Base-by-base conservation (phyloP, 345 rosid genomes). In the Eucalyptus tenuipes region DNA sequence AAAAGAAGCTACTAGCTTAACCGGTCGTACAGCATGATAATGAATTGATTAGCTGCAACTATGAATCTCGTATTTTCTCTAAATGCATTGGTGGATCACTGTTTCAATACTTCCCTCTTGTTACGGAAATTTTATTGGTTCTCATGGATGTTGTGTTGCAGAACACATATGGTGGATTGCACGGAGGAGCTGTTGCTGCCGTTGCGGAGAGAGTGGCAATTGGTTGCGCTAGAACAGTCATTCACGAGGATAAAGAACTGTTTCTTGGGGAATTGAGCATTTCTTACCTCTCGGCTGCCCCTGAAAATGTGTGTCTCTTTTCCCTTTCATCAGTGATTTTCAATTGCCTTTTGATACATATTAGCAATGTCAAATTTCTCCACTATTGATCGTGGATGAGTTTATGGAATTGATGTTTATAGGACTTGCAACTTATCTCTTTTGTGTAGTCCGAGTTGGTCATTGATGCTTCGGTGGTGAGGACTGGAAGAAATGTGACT, bases 151-250 rank as follows among this genome's bases (percentile, higher is more conserved):
- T 29, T 87, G 61, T 49, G 33, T 24, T 88, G 88, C 89, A 96
- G 97, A 95, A 96, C 88, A 71, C 10, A 50, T 95, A 42, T 75
- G 92, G 89, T 57, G 95, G 94, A 75, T 64, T 95, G 79, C 97
- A 95, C 85, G 99, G 99, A 71, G 99, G 97, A 79, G 92, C 94
- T 7, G 92, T 95, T 4, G 98, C 95, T 53, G 94, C 99, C 27
- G 71, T 96, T 45, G 92, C 96, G 4, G 97, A 97, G 92, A 94
- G 97, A 90, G 89, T 96, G 84, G 88, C 97, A 8, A 89, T 93
- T 87, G 98, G 94, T 81, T 94, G 96, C 27, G 97, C 93, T 49
- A 95, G 93, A 89, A 94, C 97, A 4, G 92, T 94, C 6, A 95
- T 95, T 59, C 90, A 88, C 10, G 93, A 92, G 91, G 96, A 94